Base-by-base conservation (phyloP, 441 rosid species). In the Geranium incanum region DNA sequence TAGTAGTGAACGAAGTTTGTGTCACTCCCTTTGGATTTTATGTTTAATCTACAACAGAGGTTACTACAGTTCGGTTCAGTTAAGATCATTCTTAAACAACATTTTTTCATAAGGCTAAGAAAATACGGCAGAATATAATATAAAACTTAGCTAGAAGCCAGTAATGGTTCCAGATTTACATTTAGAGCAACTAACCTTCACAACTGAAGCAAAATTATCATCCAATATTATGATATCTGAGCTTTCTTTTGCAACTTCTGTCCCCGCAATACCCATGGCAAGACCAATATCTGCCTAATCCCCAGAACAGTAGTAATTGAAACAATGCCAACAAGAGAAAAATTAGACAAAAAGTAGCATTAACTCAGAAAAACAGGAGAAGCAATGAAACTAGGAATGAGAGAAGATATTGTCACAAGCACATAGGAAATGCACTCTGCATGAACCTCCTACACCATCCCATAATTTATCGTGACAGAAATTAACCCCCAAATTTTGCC, bases 221-320 rank as follows among this genome's bases (percentile, higher is more conserved):
- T 95, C 99, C 85, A 95, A 71, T 39, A 95, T 95, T 73, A 95
- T 92, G 72, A 95, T 92, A 78, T 95, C 99, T 0, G 99, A 95
- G 83, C 83, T 95, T 83, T 95, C 99, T 71, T 95, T 95, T 0
- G 99, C 99, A 67, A 95, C 99, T 84, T 95, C 99, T 0, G 99
- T 95, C 69, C 99, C 99, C 84, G 84, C 84, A 75, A 95, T 95
- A 70, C 99, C 99, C 99, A 95, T 95, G 37, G 99, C 79, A 72
- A 95, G 95, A 77, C 99, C 99, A 73, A 95, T 90, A 75, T 95
- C 97, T 4, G 99, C 99, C 99, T 95, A 87, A 72, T 71, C 3
- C 67, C 70, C 68, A 73, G 23, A 62, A 33, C 50, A 66, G 69
- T 36, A 9, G 33, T 65, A 68, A 16, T 33, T n/a, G 0, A 5